Conservation (phyloP, 2,329 filamentous ascomycete species). For the Phialophora tarda region DNA sequence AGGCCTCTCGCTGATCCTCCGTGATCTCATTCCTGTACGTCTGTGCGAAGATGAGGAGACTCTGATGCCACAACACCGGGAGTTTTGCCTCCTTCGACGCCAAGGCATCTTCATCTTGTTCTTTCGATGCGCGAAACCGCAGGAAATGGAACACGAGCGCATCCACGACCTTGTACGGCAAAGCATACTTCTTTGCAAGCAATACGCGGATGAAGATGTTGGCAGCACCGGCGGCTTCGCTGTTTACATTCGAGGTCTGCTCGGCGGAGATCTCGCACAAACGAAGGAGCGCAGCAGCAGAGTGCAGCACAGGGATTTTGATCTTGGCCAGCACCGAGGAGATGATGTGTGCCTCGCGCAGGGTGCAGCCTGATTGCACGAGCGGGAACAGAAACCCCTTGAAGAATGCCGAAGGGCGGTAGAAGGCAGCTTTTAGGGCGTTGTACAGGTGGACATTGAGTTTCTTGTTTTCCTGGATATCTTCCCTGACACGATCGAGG, state of each 20-base stretch:
- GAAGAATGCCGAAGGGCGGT: constrained; percentile 96
- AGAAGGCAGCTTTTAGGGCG: constrained; percentile 86
- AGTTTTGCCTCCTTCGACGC: constrained; percentile 63
- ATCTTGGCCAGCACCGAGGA: constrained; percentile 83
- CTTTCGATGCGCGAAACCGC: constrained; percentile 73
- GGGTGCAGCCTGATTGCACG: constrained; percentile 80
- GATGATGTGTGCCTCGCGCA: constrained; percentile 90
- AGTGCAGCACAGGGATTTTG: constrained; percentile 88
- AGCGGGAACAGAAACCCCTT: constrained; percentile 94
- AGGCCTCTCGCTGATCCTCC: constrained; percentile 88
- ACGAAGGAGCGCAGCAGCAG: constrained; percentile 85
- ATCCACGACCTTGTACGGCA: constrained; percentile 94
- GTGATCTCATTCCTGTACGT: constrained; percentile 95
- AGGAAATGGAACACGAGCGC: constrained; percentile 96
- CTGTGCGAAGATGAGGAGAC: constrained; percentile 87
- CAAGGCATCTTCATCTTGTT: constrained; percentile 62
- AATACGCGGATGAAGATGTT: constrained; percentile 95
- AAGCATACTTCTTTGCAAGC: constrained; percentile 94
- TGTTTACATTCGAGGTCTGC: constrained; percentile 75
- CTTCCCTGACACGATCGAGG: constrained; percentile 86
- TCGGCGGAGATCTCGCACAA: constrained; percentile 94
- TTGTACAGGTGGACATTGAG: constrained; percentile 96
- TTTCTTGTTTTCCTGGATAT: constrained; percentile 93
- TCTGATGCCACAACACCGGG: constrained; percentile 96
- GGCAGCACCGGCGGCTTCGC: constrained; percentile 86